Percentiles rank a stretch among this genome's conserved stretches.
Evolutionary conservation across 768 basidiomycete species (phyloP).

Genomic region (Psilocybe azurescens): DNA sequence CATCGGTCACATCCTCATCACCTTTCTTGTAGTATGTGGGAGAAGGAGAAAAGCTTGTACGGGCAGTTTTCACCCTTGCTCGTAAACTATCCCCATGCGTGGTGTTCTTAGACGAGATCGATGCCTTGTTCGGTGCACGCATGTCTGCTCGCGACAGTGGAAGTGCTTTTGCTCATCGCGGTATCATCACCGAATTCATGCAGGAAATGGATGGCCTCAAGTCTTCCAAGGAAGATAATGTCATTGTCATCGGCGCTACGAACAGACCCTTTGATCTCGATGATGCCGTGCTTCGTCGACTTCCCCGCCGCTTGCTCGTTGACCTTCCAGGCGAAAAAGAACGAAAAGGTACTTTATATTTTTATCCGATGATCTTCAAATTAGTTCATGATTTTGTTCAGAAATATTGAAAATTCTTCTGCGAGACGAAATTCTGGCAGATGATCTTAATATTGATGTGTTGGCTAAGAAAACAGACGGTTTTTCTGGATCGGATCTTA

Average conservation of each 20-base stretch:
- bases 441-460: slow-evolving; percentile 62
- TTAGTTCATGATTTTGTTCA: slow-evolving; percentile 33
- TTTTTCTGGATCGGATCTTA: slow-evolving; percentile 95
- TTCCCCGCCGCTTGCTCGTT: slow-evolving; percentile 86
- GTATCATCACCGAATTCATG: slow-evolving; percentile 93
- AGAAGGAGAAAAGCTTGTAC: slow-evolving; percentile 89
- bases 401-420: slow-evolving; percentile 89
- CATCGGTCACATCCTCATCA: slow-evolving; percentile 4
- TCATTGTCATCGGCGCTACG: slow-evolving; percentile 94
- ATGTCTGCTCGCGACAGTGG: slow-evolving; percentile 77
- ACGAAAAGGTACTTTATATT: slow-evolving; percentile 65
- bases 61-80: slow-evolving; percentile 87
- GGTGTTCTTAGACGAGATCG: slow-evolving; percentile 94
- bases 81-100: slow-evolving; percentile 89
- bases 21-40: slow-evolving; percentile 69
- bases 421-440: slow-evolving; percentile 74
- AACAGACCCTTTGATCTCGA: slow-evolving; percentile 91
- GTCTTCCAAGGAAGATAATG: slow-evolving; percentile 75
- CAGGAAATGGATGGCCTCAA: slow-evolving; percentile 96
- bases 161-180: slow-evolving; percentile 82
- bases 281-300: slow-evolving; percentile 88
- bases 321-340: slow-evolving; percentile 90
- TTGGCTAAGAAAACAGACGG: slow-evolving; percentile 78
- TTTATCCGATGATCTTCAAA: slow-evolving; percentile 1
- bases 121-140: slow-evolving; percentile 90